Base-by-base conservation (phyloP, 1,284 basidiomycete species). In the Ustilago lituana region DNA sequence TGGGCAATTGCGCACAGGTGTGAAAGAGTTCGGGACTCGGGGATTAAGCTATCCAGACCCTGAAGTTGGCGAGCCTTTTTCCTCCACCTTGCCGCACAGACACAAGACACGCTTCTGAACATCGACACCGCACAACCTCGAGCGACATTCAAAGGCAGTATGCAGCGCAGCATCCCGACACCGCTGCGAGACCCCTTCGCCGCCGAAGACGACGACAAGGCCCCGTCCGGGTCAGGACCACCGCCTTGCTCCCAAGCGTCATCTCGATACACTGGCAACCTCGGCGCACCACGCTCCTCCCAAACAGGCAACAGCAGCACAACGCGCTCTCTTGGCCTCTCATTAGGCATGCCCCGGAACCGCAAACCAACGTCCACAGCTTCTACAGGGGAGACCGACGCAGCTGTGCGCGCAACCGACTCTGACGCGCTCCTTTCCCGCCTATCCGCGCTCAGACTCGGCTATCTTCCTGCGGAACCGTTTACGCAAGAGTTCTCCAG, bases 361-460 rank as follows among this genome's bases (percentile, higher is more conserved):
- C 51, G 56, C 11, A 43, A n/a, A n/a, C n/a, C 24, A 26, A 23
- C 33, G 24, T 2, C 19, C 11, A 7, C 5, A 22, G 14, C 23
- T n/a, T 5, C 31, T n/a, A n/a, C 20, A 12, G 39, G 8, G 22
- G 60, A 69, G 44, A 67, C 83, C 1, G 89, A 91, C 79, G 85
- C 85, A 29, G 87, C 90, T 3, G 85, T 91, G 29, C 86, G 90
- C 27, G 85, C 86, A 20, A 92, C 90, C 1, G 90, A 92, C 81
- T 84, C 85, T 32, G 90, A 92, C 77, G 91, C 91, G 0, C 86
- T 89, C 0, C 83, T 88, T 2, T 89, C 93, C 9, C 86, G 94
- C 15, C 84, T 92, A 47, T 96, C 60, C 37, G 84, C 82, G 5
- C 50, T 67, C 22, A 52, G 54, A 32, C 40, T 50, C 3, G 61